Conservation (phyloP, 768 basidiomycete species). For the Mycena venus region DNA sequence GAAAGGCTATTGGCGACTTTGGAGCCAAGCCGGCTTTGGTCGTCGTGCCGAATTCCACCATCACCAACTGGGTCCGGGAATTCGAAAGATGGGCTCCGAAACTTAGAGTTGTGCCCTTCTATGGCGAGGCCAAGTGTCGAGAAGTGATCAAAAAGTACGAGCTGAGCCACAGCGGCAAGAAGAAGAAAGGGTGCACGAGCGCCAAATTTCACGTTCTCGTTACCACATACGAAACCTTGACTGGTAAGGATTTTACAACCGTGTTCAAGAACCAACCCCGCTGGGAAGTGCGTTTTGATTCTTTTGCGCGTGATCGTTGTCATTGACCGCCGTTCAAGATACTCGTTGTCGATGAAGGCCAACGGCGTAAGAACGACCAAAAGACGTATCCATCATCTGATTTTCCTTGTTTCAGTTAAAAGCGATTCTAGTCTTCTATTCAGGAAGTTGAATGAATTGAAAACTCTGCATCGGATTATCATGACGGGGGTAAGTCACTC, state of each 20-base stretch:
- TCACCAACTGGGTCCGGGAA: conserved; percentile 96
- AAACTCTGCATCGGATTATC: conserved; percentile 83
- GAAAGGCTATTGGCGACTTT: conserved; percentile 67
- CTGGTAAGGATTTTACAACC: conserved; percentile 75
- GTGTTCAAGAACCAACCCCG: conserved; percentile 88
- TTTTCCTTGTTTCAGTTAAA: conserved; percentile 70
- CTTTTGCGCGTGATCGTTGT: neutral
- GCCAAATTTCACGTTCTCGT: conserved; percentile 91
- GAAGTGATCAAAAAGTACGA: conserved; percentile 88
- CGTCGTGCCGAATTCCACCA: conserved; percentile 96
- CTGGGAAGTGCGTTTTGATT: conserved; percentile 76
- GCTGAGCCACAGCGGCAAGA: conserved; percentile 72
- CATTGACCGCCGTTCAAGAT: conserved; percentile 49
- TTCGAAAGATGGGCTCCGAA: conserved; percentile 88
- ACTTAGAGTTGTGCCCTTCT: conserved; percentile 86
- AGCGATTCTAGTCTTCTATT: conserved; percentile 85
- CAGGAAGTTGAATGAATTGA: conserved; percentile 85
- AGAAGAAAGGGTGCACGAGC: conserved; percentile 56
- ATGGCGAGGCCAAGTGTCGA: conserved; percentile 84
- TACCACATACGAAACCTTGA: conserved; percentile 92
- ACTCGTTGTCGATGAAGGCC: conserved; percentile 95
- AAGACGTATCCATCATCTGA: conserved; percentile 23
- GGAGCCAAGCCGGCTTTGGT: conserved; percentile 85
- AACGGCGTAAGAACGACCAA: conserved; percentile 72
- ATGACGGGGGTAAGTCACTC: conserved; percentile 81